Evolutionary conservation across 768 basidiomycete species (phyloP).

Genomic region (Tylopilus rubrobrunneus): DNA sequence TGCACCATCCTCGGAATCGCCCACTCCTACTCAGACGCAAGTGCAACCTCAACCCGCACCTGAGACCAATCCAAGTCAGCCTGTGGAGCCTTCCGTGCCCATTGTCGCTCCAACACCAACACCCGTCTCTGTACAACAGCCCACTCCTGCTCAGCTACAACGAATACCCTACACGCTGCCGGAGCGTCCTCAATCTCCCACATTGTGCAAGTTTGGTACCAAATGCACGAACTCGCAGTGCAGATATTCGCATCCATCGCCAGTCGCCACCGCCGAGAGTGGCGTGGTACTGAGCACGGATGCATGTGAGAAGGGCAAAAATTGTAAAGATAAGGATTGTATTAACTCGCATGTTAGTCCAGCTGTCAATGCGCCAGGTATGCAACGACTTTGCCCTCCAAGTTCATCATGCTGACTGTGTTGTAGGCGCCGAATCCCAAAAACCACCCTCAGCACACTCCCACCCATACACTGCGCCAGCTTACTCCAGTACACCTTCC

Average conservation of each 20-base stretch:
- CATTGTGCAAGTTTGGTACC: slow-evolving; percentile 88
- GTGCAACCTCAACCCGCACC: slow-evolving; percentile 14
- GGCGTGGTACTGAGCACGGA: slow-evolving; percentile 95
- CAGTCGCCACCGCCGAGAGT: slow-evolving; percentile 93
- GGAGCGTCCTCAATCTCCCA: slow-evolving; percentile 82
- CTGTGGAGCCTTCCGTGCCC: slow-evolving; percentile 10
- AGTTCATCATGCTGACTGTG: slow-evolving; percentile 11
- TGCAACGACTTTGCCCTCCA: not conserved
- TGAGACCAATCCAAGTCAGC: slow-evolving; percentile 13
- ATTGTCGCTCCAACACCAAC: slow-evolving; percentile 25
- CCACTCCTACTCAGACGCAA: slow-evolving; percentile 18
- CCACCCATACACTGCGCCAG: slow-evolving; percentile 27
- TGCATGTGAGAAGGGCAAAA: slow-evolving; percentile 81
- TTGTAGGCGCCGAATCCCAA: slow-evolving; percentile 27
- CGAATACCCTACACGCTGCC: slow-evolving; percentile 54
- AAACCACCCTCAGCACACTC: slow-evolving; percentile 39
- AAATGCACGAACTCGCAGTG: slow-evolving; percentile 92
- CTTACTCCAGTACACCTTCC: slow-evolving; percentile 26
- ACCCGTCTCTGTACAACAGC: slow-evolving; percentile 22
- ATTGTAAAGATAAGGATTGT: slow-evolving; percentile 93
- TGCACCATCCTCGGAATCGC: slow-evolving; percentile 17
- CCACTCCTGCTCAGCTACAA: slow-evolving; percentile 18
- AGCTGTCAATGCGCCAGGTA: slow-evolving; percentile 66
- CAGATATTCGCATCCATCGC: slow-evolving; percentile 91
- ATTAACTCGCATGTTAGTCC: slow-evolving; percentile 89